A percentile compares a stretch with the other conserved stretches of the same genome.
Conservation (phyloP, 2,329 filamentous ascomycete species). For the Neofusicoccum ribis region DNA sequence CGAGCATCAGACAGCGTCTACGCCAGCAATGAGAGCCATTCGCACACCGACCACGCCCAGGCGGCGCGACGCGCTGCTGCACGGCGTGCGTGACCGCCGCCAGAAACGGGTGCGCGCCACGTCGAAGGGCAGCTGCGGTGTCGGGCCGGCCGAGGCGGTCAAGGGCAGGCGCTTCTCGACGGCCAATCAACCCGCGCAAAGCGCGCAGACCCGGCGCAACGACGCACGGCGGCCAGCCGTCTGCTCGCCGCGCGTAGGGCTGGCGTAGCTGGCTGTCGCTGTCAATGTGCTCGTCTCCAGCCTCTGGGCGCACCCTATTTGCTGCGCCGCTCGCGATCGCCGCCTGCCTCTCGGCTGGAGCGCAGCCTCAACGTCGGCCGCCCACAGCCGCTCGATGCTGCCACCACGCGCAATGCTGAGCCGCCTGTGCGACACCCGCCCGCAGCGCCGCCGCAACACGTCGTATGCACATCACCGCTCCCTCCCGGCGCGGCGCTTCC, state of each 20-base stretch:
- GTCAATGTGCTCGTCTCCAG: background rate
- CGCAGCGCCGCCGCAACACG: background rate
- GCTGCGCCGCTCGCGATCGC: background rate
- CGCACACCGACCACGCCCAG: background rate
- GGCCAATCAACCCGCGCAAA: background rate
- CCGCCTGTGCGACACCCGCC: background rate
- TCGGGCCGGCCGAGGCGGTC: background rate
- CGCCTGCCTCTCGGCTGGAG: too few species aligned
- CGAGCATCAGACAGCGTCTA: background rate
- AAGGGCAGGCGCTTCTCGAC: background rate
- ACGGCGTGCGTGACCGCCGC: background rate
- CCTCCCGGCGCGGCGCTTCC: background rate
- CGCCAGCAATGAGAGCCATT: background rate
- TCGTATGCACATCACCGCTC: background rate
- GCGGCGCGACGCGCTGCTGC: background rate
- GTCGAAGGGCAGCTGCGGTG: too few species aligned
- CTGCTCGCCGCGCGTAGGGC: constrained; percentile 49
- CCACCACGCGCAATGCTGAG: background rate
- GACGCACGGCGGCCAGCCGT: too few species aligned
- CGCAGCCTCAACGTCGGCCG: background rate
- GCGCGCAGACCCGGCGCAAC: constrained; percentile 65
- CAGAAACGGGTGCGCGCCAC: background rate
- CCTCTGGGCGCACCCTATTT: constrained; percentile 3
- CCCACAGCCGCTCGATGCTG: background rate
- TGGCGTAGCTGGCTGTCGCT: background rate